phyloP scores from a whole-genome alignment of 257 asterid species.

The Salvia rosmarinus region DNA sequence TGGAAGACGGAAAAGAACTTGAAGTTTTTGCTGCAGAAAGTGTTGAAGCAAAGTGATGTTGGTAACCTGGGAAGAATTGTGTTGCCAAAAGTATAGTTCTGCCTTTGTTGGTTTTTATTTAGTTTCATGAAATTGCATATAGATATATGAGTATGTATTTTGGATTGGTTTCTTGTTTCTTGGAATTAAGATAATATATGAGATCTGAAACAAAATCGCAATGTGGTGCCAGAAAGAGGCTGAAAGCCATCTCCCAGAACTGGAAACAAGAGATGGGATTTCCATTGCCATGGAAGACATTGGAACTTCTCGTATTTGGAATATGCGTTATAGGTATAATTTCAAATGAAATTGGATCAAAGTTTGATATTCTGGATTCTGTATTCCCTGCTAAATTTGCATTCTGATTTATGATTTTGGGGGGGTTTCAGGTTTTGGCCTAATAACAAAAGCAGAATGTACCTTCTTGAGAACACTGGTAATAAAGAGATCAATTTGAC shows the following conservation, averaged over 20 bases:
- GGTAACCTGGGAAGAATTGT: slow-evolving; percentile 95
- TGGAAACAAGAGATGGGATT: slow-evolving; percentile 86
- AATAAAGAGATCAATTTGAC: not conserved
- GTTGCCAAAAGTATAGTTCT: slow-evolving; percentile 72
- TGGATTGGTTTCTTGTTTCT: not conserved
- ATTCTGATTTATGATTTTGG: not conserved
- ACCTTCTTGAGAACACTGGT: slow-evolving; percentile 93
- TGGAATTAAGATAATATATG: not conserved
- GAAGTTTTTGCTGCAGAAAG: slow-evolving; percentile 93
- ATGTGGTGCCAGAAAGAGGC: slow-evolving; percentile 74
- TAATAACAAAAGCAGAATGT: slow-evolving; percentile 93
- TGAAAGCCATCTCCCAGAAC: slow-evolving; percentile 86
- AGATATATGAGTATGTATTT: not conserved
- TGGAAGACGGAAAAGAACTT: slow-evolving; percentile 74
- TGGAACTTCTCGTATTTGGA: slow-evolving; percentile 82
- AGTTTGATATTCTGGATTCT: not conserved
- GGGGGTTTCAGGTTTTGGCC: slow-evolving; percentile 65
- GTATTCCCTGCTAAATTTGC: not conserved
- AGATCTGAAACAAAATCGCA: slow-evolving; percentile 6
- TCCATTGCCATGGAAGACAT: slow-evolving; percentile 91
- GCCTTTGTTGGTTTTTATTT: not conserved
- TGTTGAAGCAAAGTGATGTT: slow-evolving; percentile 96
- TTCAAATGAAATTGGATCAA: not conserved
- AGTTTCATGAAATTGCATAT: not conserved
- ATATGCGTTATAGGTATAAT: slow-evolving; percentile 79